A percentile compares a stretch with the other conserved stretches of the same genome.
phyloP scores from a whole-genome alignment of 441 rosid species.

The Melastoma candidum region DNA sequence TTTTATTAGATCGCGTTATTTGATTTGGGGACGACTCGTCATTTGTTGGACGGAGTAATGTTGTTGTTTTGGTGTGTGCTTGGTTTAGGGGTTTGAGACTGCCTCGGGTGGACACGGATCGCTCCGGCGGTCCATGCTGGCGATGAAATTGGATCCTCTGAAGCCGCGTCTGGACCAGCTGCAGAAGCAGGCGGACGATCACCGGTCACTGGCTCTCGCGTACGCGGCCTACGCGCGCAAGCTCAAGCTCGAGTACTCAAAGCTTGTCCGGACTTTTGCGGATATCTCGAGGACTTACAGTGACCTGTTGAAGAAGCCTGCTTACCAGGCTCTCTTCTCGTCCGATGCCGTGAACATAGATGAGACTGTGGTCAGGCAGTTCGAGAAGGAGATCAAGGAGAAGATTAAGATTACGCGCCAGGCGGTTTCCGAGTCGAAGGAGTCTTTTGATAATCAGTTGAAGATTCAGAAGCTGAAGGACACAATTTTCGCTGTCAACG shows the following conservation, averaged over 20 bases:
- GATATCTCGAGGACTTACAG: slow-evolving; percentile 76
- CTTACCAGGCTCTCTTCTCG: slow-evolving; percentile 41
- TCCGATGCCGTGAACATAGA: slow-evolving; percentile 58
- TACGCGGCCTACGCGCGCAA: slow-evolving; percentile 89
- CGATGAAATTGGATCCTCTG: slow-evolving; percentile 76
- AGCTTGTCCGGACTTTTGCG: slow-evolving; percentile 77
- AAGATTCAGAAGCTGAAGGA: slow-evolving; percentile 94
- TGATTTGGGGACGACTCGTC: background rate
- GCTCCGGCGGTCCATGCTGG: slow-evolving; percentile 63
- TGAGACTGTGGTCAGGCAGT: slow-evolving; percentile 51
- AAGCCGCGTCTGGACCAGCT: slow-evolving; percentile 87
- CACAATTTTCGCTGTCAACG: slow-evolving; percentile 74
- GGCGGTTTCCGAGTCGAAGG: slow-evolving; percentile 79
- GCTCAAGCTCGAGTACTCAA: slow-evolving; percentile 89
- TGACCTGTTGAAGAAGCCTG: slow-evolving; percentile 69
- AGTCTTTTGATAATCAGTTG: slow-evolving; percentile 85
- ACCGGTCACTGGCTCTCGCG: slow-evolving; percentile 61
- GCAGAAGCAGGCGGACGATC: slow-evolving; percentile 90
- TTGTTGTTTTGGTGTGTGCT: slow-evolving; percentile 1
- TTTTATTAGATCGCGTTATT: background rate
- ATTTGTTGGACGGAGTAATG: background rate
- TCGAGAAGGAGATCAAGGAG: slow-evolving; percentile 94
- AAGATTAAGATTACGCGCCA: slow-evolving; percentile 84
- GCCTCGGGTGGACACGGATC: slow-evolving; percentile 39
- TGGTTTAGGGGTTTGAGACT: slow-evolving; percentile 31